Evolutionary conservation across 179 eudicot species (phyloP).

Genomic region (Kewa caespitosa): DNA sequence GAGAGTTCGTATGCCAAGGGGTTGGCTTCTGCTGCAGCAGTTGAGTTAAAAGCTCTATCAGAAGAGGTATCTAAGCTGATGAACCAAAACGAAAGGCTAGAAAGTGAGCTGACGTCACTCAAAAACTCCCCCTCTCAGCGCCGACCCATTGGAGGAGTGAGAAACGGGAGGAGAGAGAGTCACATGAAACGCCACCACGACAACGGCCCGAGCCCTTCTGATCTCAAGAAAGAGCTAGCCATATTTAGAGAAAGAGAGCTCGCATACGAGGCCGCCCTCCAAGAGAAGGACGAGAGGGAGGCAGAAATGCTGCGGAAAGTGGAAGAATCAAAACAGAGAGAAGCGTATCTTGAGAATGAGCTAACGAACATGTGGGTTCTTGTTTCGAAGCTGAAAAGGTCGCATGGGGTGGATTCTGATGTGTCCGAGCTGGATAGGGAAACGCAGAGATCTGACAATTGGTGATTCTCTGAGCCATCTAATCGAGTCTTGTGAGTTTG

Average conservation of each 20-base stretch:
- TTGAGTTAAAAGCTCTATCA: slow-evolving; percentile 87
- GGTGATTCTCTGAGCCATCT: slow-evolving; percentile 21
- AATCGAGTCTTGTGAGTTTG: background rate
- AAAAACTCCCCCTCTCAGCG: slow-evolving; percentile 63
- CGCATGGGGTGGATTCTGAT: slow-evolving; percentile 63
- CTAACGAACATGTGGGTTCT: slow-evolving; percentile 99
- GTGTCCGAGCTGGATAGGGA: slow-evolving; percentile 39
- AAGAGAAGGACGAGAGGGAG: slow-evolving; percentile 72
- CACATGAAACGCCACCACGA: slow-evolving; percentile 61
- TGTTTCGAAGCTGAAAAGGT: slow-evolving; percentile 86
- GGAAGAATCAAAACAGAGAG: slow-evolving; percentile 90
- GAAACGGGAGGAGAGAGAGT: slow-evolving; percentile 70
- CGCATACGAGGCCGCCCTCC: slow-evolving; percentile 74
- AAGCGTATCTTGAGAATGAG: slow-evolving; percentile 93
- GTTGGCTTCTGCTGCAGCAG: slow-evolving; percentile 98
- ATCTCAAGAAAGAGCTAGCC: slow-evolving; percentile 75
- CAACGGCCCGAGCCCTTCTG: slow-evolving; percentile 48
- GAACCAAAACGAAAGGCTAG: slow-evolving; percentile 79
- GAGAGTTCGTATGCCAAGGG: slow-evolving; percentile 98
- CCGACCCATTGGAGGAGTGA: slow-evolving; percentile 33
- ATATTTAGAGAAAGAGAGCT: slow-evolving; percentile 70
- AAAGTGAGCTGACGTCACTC: slow-evolving; percentile 63
- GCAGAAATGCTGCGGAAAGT: slow-evolving; percentile 67
- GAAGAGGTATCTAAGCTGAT: slow-evolving; percentile 95
- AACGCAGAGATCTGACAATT: slow-evolving; percentile 29